Base-by-base conservation (phyloP, 2,329 filamentous ascomycete genomes). In the Tolypocladium sp. region DNA sequence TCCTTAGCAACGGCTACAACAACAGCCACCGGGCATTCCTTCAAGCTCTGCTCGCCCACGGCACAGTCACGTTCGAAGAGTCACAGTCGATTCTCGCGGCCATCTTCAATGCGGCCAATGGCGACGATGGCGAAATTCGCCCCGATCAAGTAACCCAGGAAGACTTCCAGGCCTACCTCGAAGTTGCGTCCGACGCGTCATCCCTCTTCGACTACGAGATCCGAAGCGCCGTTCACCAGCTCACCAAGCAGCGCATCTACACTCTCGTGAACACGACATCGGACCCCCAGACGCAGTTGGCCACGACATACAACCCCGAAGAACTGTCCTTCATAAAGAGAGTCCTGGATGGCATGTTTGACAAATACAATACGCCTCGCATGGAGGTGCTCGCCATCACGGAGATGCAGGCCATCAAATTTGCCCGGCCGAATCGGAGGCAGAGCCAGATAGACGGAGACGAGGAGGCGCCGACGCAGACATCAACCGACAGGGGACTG, bases 311-410 rank as follows among this genome's bases (percentile, higher is more conserved):
- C 69, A 83, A 81, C 9, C 77, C 91, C 0, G 92, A 96, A 65
- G 92, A 97, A 76, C 90, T 97, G 38, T 85, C 89, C 0, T 99
- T 91, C 70, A 84, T 97, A 58, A 94, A 95, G 74, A 82, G 94
- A 10, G 72, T 97, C 3, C 82, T 99, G 1, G 92, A 97, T 71
- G 86, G 83, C 66, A 96, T 99, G 84, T 99, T 97, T 70, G 91
- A 95, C 63, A 88, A 84, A 25, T 86, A 91, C 76, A 97, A 97
- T 69, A 91, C 87, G 0, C 81, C 79, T 10, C 80, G 85, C n/a
- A 84, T 86, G 67, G 93, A 99, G 73, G 83, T 91, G 33, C 87
- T 97, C 83, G 92, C 90, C 4, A 77, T 97, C 4, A 89, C 85
- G 15, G 82, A 84, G 52, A 91, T 91, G 71, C 87, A 96, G 67